These are phyloP conservation scores for Boletellus emodensis DNA, from an alignment of 768 basidiomycete species.

Conservation along the genomic window DNA sequence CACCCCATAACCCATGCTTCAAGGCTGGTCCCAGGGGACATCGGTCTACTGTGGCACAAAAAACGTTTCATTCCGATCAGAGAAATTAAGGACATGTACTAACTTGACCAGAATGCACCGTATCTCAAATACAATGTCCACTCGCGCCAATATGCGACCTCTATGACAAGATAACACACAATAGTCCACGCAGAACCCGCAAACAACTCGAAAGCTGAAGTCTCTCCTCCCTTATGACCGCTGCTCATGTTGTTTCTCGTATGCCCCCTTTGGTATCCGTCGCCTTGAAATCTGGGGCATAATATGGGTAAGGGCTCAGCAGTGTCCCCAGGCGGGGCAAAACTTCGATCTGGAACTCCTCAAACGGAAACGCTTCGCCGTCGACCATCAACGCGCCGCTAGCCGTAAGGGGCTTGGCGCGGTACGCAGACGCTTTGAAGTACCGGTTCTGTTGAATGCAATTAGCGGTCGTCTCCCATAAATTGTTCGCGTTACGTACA, in stretches of 20 bases:
- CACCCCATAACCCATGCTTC: too few species aligned
- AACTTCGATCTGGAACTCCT: slow-evolving; percentile 74
- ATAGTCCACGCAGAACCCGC: background rate
- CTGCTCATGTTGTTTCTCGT: slow-evolving; percentile 8
- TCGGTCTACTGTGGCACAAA: too few species aligned
- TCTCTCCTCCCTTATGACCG: background rate
- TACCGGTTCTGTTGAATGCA: slow-evolving; percentile 52
- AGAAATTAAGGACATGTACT: background rate
- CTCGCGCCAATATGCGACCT: background rate
- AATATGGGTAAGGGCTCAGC: slow-evolving; percentile 53
- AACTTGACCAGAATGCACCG: background rate
- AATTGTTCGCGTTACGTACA: slow-evolving; percentile 35
- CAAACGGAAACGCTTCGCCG: slow-evolving; percentile 72
- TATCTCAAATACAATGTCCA: background rate
- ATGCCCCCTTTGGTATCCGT: slow-evolving; percentile 24
- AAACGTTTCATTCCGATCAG: too few species aligned
- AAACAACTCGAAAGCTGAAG: background rate
- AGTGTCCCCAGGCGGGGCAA: slow-evolving; percentile 63
- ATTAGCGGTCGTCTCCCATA: slow-evolving; percentile 6
- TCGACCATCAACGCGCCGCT: slow-evolving; percentile 67
- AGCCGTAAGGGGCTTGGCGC: slow-evolving; percentile 54
- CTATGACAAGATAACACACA: background rate
- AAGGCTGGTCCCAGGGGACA: too few species aligned
- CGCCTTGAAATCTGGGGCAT: slow-evolving; percentile 49
- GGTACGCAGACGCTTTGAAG: slow-evolving; percentile 70